Base-by-base conservation (phyloP, 1,284 basidiomycete species). In the Blastosporella zonata region DNA sequence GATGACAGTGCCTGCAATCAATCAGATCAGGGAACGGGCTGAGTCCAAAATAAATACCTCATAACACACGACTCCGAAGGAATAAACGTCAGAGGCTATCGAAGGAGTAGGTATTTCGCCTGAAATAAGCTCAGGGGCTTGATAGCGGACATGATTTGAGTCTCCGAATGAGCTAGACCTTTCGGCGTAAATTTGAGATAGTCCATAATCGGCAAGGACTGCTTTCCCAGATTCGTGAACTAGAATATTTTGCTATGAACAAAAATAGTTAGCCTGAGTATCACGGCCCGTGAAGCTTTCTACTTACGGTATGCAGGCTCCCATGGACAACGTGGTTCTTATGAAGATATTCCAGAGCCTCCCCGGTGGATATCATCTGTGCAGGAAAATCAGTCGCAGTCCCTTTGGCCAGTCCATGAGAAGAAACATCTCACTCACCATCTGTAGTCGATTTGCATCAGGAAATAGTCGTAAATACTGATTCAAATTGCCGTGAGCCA, bases 271-370 rank as follows among this genome's bases (percentile, higher is more conserved):
- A 31, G 18, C 15, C 15, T 5, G 5, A 21, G 15, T 9, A 34
- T 18, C 15, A 2, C 15, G 5, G 17, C 6, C 13, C 6, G 2
- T 36, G 4, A 10, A 9, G n/a, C 5, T 9, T 22, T 4, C 29
- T 15, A 22, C 34, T 8, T n/a, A 37, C 36, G 2, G 23, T 20
- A 17, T 25, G 35, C 7, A 25, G 18, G 18, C 13, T 18, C 9
- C 36, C 36, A 13, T 37, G 36, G 27, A 47, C 45, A 8, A 51
- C 37, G 8, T 34, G 31, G 8, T 51, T 41, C 7, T 15, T 21
- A 25, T 51, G 49, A 6, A 51, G 41, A 31, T 43, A 51, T 2
- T 42, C 27, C 33, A 51, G 6, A 1, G 33, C 45, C 2, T 25
- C 34, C 3, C 22, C 44, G 1, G 43, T 20, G 9, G 34, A 21